Conservation (phyloP, 805 yeast species). For the Kluyveromyces nonfermentans region DNA sequence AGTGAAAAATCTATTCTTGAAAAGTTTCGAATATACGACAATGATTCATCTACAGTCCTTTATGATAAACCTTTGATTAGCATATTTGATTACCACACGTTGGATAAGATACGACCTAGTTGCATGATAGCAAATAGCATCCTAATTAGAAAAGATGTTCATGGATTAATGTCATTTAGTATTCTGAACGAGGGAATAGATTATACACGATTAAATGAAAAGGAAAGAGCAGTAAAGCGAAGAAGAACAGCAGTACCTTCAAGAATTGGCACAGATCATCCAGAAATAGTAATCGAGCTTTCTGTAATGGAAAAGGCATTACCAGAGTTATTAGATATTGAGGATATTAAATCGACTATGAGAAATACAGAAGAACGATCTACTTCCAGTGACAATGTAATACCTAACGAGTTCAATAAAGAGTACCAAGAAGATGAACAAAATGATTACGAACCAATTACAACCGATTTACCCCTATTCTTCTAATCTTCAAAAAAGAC, state of each 20-base stretch:
- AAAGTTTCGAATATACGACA: constrained; percentile 36
- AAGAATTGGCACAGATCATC: constrained; percentile 28
- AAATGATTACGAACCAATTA: constrained; percentile 2
- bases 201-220: constrained; percentile 17
- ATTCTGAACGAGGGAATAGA: constrained; percentile 33
- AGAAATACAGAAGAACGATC: not conserved
- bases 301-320: constrained; percentile 29
- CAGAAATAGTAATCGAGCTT: constrained; percentile 35
- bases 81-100: constrained; percentile 40
- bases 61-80: constrained; percentile 32
- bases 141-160: constrained; percentile 44
- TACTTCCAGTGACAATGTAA: not conserved
- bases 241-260: not conserved
- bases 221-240: constrained; percentile 9
- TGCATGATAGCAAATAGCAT: constrained; percentile 43
- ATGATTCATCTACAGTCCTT: constrained; percentile 15
- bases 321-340: constrained; percentile 14
- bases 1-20: constrained; percentile 53
- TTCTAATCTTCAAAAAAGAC: not conserved
- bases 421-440: constrained; percentile 2
- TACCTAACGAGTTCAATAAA: not conserved
- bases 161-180: constrained; percentile 40
- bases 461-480: constrained; percentile 9
- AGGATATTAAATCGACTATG: constrained; percentile 17
- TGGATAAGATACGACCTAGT: constrained; percentile 41